Base-by-base conservation (phyloP, 129 eudicot species). In the Tanacetum coccineum region DNA sequence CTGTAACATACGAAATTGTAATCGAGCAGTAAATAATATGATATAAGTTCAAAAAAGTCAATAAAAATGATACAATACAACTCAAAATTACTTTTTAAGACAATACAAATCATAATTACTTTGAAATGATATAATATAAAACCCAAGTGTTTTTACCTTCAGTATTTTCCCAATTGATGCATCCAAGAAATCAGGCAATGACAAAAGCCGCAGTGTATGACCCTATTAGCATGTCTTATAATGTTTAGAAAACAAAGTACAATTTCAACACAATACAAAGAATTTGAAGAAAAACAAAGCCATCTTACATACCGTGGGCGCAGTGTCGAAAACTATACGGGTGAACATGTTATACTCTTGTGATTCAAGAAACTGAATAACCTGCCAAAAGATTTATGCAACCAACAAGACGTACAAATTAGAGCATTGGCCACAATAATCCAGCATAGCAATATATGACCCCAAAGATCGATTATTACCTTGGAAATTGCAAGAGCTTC, bases 131-230 rank as follows among this genome's bases (percentile, higher is more conserved):
- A 13, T 48, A 11, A 46, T 7, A 3, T 0, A 13, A 28, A 28
- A 60, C n/a, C 28, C 25, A 47, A 46, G 47, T 1, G 42, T 36
- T 36, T 59, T 50, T 62, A 84, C 98, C 96, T 88, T 93, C 70
- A 93, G 14, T 75, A 93, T 93, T 79, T 93, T 93, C 67, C 98
- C 98, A 14, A 93, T 93, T 45, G 98, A 93, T 73, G 86, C 86
- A 79, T 93, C 98, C 76, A 93, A 78, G 57, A 93, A 93, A 82
- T 93, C 98, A 19, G 98, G 98, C 88, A 93, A 84, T 55, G 96
- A 88, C 60, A 93, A 70, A 58, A 93, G 95, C 49, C 98, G 85
- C 44, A 93, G 82, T 22, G 98, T 93, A 57, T 93, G 98, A 66
- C 98, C 98, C 98, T 93, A 82, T 44, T 32, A 66, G 20, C 72